Evolutionary conservation across 2,329 filamentous ascomycete species (phyloP).

Genomic region (Fusarium floridanum): DNA sequence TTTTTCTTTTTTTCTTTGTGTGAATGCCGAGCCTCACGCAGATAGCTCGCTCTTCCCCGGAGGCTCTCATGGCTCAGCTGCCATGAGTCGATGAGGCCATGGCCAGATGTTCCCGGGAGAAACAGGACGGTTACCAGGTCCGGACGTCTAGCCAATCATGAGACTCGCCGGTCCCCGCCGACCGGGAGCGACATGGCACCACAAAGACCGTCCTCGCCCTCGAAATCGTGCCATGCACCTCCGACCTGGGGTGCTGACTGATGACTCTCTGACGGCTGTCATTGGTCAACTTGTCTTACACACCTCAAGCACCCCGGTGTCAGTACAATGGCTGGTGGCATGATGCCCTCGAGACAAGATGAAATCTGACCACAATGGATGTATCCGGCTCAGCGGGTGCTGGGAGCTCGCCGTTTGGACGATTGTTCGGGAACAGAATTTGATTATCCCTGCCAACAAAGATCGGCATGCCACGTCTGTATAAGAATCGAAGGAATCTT

Average conservation of each 20-base stretch:
- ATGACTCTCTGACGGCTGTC: background rate
- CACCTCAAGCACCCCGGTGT: constrained; percentile 30
- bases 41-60: constrained; percentile 26
- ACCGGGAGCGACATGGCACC: constrained; percentile 45
- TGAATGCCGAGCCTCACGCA: constrained; percentile 11
- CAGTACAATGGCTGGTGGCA: constrained; percentile 37
- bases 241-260: constrained; percentile 42
- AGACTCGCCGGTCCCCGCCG: constrained; percentile 43
- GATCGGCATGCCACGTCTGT: constrained; percentile 35
- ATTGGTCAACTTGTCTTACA: constrained; percentile 35
- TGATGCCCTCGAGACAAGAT: constrained; percentile 42
- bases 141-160: constrained; percentile 39
- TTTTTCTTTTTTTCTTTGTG: background rate
- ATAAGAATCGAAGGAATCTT: constrained; percentile 42
- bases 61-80: constrained; percentile 17
- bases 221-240: constrained; percentile 44
- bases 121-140: constrained; percentile 38
- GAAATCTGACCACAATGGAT: constrained; percentile 48
- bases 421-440: constrained; percentile 32
- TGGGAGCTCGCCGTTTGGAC: constrained; percentile 45
- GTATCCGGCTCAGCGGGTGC: constrained; percentile 33
- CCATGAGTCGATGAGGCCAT: constrained; percentile 39
- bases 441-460: constrained; percentile 15
- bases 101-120: constrained; percentile 43
- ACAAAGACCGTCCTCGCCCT: constrained; percentile 30